Evolutionary conservation across 331 rosid species (phyloP).

Genomic region (Quercus phellos): DNA sequence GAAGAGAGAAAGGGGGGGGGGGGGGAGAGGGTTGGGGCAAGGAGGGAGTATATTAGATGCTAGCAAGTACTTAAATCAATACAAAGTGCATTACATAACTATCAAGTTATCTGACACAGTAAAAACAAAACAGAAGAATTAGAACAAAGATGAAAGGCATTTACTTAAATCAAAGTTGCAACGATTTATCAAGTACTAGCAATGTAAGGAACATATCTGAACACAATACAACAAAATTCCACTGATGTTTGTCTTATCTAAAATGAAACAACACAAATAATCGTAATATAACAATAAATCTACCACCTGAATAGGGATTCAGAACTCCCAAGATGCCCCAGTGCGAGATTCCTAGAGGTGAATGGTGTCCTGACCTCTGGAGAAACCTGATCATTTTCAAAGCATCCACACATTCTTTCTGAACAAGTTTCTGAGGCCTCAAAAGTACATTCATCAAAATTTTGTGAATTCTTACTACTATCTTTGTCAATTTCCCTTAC

Average conservation of each 20-base stretch:
- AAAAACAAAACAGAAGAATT: constrained; percentile 8
- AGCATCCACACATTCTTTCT: constrained; percentile 47
- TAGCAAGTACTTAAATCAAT: not conserved
- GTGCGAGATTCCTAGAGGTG: constrained; percentile 28
- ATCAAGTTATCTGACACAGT: not conserved
- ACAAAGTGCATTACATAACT: not conserved
- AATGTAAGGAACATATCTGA: constrained; percentile 12
- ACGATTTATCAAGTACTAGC: constrained; percentile 1
- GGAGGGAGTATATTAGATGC: not conserved
- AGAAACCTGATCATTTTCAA: constrained; percentile 49
- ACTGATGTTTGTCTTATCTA: not conserved
- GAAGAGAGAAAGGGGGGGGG: no score
- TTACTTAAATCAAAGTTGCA: constrained; percentile 2
- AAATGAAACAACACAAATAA: constrained; percentile 8
- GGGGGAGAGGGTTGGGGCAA: not conserved
- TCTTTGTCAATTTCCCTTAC: constrained; percentile 53
- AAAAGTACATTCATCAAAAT: constrained; percentile 39
- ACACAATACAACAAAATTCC: constrained; percentile 1
- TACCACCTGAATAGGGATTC: constrained; percentile 78
- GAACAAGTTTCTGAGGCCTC: constrained; percentile 40
- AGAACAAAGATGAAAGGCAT: not conserved
- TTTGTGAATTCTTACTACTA: constrained; percentile 39
- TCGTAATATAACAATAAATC: constrained; percentile 17
- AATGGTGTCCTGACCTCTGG: constrained; percentile 41
- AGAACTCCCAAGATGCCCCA: constrained; percentile 63